Evolutionary conservation across 1,139 yeast species (phyloP).

Genomic region (Scheffersomyces illinoinensis): DNA sequence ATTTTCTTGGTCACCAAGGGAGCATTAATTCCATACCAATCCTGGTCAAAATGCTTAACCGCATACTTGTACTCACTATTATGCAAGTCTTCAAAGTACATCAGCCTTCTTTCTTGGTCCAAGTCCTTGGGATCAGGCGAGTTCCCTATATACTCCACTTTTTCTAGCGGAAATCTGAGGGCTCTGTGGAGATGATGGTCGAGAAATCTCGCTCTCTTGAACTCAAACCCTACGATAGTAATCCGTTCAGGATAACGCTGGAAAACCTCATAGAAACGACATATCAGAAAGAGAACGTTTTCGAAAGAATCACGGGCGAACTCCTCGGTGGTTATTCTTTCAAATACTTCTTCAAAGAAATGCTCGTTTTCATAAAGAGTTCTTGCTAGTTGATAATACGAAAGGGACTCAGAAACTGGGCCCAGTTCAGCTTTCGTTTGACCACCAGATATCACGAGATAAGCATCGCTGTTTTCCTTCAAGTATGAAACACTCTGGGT

Average conservation of each 20-base stretch:
- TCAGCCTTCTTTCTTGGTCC: constrained; percentile 16
- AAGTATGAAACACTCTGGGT: constrained; percentile 34
- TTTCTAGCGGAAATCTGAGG: constrained; percentile 33
- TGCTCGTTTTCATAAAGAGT: constrained; percentile 13
- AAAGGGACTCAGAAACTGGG: constrained; percentile 59
- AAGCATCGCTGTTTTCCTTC: constrained; percentile 24
- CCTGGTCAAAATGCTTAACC: constrained; percentile 51
- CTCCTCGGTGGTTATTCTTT: constrained; percentile 54
- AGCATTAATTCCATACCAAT: constrained; percentile 59
- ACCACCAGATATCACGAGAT: constrained; percentile 69
- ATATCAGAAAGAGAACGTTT: constrained; percentile 65
- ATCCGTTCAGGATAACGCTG: constrained; percentile 51
- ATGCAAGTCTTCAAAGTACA: constrained; percentile 44
- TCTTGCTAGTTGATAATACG: constrained; percentile 48
- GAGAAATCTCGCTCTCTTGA: constrained; percentile 62
- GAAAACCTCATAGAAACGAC: constrained; percentile 52
- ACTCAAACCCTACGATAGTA: constrained; percentile 71
- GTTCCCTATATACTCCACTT: constrained; percentile 56
- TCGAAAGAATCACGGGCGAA: constrained; percentile 83
- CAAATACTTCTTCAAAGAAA: constrained; percentile 7
- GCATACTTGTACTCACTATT: constrained; percentile 57
- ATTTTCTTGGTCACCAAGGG: constrained; percentile 44
- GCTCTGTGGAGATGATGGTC: constrained; percentile 54
- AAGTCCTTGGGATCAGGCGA: constrained; percentile 53
- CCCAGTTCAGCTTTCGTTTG: constrained; percentile 61